Conservation (phyloP, 768 basidiomycete genomes). For the Pisolithus sp. region DNA sequence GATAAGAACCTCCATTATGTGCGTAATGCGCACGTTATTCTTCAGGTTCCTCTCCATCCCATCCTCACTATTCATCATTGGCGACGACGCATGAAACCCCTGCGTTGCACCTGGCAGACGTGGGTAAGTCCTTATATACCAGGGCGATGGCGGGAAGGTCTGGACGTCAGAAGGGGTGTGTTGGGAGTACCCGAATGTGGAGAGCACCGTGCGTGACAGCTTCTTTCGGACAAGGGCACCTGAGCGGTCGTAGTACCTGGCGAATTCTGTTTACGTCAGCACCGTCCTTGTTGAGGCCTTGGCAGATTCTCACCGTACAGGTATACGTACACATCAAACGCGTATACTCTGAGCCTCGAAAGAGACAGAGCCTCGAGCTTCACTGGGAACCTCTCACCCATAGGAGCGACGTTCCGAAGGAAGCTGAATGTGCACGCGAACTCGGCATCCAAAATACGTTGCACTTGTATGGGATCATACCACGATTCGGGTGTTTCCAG, state of each 20-base stretch:
- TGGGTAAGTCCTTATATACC: slow-evolving; percentile 69
- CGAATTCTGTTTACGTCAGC: slow-evolving; percentile 43
- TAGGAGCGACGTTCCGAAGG: slow-evolving; percentile 67
- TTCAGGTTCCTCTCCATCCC: slow-evolving; percentile 26
- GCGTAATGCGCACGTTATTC: slow-evolving; percentile 69
- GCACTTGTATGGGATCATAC: slow-evolving; percentile 66
- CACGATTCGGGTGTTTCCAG: slow-evolving; percentile 80
- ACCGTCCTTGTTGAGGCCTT: not conserved
- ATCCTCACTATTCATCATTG: not conserved
- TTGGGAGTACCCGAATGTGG: slow-evolving; percentile 45
- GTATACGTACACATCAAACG: slow-evolving; percentile 56
- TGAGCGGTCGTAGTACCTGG: slow-evolving; percentile 72
- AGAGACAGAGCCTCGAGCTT: slow-evolving; percentile 78
- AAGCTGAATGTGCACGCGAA: slow-evolving; percentile 75
- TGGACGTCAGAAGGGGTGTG: slow-evolving; percentile 61
- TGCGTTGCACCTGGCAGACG: slow-evolving; percentile 53
- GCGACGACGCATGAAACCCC: slow-evolving; percentile 32
- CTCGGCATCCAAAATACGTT: slow-evolving; percentile 88
- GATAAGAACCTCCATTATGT: slow-evolving; percentile 75
- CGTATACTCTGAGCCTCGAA: slow-evolving; percentile 74
- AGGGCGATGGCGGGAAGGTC: slow-evolving; percentile 66
- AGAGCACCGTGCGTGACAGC: slow-evolving; percentile 52
- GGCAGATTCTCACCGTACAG: slow-evolving; percentile 69
- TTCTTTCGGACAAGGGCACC: slow-evolving; percentile 67
- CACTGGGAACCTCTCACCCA: slow-evolving; percentile 79